phyloP scores from a whole-genome alignment of 768 basidiomycete species.

The Trametes sanguinea region DNA sequence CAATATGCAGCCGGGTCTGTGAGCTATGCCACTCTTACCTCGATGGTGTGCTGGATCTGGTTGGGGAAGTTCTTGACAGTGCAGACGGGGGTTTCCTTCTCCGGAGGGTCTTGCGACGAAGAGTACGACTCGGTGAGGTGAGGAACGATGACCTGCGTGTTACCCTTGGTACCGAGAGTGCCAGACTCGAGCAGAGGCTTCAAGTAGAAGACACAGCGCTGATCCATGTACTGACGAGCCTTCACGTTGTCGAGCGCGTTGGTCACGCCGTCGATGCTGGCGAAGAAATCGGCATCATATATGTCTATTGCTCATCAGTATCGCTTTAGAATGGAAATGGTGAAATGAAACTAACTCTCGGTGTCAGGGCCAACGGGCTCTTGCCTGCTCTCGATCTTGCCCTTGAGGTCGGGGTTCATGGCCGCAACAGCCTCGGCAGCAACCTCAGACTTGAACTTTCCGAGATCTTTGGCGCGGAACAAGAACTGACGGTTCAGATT shows the following conservation, averaged over 20 bases:
- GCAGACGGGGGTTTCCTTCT: constrained; percentile 95
- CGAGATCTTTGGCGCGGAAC: constrained; percentile 94
- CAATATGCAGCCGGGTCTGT: background rate
- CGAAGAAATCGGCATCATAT: constrained; percentile 89
- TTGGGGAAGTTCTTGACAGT: constrained; percentile 99
- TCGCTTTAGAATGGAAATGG: constrained; percentile 7
- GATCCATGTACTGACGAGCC: constrained; percentile 99
- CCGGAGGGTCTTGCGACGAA: constrained; percentile 97
- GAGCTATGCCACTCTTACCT: constrained; percentile 50
- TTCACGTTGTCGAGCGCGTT: constrained; percentile 97
- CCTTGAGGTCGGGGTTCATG: constrained; percentile 91
- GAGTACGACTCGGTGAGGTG: constrained; percentile 95
- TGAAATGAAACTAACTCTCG: constrained; percentile 65
- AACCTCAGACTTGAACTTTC: constrained; percentile 96
- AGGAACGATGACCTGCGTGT: constrained; percentile 93
- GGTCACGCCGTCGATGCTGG: constrained; percentile 86
- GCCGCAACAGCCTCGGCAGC: constrained; percentile 88
- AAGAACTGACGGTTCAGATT: constrained; percentile 98
- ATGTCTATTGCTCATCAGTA: constrained; percentile 53
- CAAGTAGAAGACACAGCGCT: constrained; percentile 93
- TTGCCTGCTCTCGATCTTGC: constrained; percentile 86
- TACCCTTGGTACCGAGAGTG: constrained; percentile 97
- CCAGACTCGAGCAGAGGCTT: constrained; percentile 97
- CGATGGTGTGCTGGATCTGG: constrained; percentile 95
- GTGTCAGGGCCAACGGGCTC: constrained; percentile 92